Conservation (phyloP, 441 rosid genomes). For the Euphorbia celastroides region DNA sequence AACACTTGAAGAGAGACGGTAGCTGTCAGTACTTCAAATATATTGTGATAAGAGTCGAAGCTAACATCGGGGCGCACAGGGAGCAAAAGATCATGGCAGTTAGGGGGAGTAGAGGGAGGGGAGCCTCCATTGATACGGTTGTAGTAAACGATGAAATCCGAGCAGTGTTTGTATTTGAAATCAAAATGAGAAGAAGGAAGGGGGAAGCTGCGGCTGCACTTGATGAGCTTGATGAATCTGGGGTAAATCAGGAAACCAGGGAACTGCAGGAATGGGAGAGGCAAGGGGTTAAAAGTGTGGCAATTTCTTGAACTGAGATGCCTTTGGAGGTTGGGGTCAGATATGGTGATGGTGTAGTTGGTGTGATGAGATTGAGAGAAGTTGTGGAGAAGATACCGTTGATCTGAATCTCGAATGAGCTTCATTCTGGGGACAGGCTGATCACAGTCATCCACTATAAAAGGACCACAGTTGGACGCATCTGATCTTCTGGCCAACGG, state of each 20-base stretch:
- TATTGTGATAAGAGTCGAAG: background rate
- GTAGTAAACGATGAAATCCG: background rate
- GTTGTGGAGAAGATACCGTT: background rate
- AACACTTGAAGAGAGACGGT: background rate
- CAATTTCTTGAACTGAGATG: background rate
- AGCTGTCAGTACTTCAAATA: background rate
- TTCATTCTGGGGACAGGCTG: background rate
- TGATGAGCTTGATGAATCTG: background rate
- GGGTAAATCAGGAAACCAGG: background rate
- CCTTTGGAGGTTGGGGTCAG: background rate
- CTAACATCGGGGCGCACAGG: background rate
- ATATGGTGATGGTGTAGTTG: background rate
- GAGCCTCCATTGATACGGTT: no score
- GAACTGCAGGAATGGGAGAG: background rate
- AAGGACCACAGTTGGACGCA: background rate
- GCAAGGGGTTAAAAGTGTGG: background rate
- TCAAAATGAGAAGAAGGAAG: background rate
- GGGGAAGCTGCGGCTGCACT: background rate
- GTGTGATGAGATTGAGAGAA: background rate
- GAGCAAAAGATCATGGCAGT: background rate
- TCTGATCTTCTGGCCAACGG: background rate
- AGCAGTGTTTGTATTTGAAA: background rate
- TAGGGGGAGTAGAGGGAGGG: background rate
- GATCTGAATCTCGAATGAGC: background rate
- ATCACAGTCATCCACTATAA: background rate